These are phyloP conservation scores for Blastobotrys serpentis DNA, from an alignment of 1,139 yeast species.

Conservation along the genomic window DNA sequence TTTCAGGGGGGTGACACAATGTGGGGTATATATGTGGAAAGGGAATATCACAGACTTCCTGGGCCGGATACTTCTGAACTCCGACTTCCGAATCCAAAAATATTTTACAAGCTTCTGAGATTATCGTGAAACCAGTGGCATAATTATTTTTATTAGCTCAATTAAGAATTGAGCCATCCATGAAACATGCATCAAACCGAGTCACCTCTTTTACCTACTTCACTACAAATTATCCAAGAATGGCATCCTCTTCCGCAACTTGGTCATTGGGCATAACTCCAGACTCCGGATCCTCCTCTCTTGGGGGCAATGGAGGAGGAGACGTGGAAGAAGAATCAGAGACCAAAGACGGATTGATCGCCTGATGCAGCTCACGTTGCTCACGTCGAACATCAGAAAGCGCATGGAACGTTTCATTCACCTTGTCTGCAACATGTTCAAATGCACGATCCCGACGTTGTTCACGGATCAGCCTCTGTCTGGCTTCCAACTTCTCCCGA, in stretches of 20 bases:
- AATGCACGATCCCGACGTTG: conserved; percentile 15
- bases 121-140: too few species aligned
- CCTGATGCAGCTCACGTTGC: conserved; percentile 2
- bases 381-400: conserved; percentile 9
- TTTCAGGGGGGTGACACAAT: too few species aligned
- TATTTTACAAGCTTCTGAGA: too few species aligned
- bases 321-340: too few species aligned
- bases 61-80: too few species aligned
- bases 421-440: conserved; percentile 4
- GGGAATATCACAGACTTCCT: too few species aligned
- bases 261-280: neutral
- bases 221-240: neutral
- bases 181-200: too few species aligned
- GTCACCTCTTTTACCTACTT: too few species aligned
- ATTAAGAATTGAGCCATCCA: too few species aligned
- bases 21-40: too few species aligned
- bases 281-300: neutral
- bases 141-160: too few species aligned
- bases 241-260: neutral
- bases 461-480: conserved; percentile 8
- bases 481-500: conserved; percentile 12
- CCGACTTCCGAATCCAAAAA: too few species aligned
- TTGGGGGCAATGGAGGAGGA: conserved; percentile 4
- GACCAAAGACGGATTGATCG: neutral
- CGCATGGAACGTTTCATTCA: conserved; percentile 5